phyloP scores from a whole-genome alignment of 2,329 filamentous ascomycete genomes.

The Fusarium papillatum region DNA sequence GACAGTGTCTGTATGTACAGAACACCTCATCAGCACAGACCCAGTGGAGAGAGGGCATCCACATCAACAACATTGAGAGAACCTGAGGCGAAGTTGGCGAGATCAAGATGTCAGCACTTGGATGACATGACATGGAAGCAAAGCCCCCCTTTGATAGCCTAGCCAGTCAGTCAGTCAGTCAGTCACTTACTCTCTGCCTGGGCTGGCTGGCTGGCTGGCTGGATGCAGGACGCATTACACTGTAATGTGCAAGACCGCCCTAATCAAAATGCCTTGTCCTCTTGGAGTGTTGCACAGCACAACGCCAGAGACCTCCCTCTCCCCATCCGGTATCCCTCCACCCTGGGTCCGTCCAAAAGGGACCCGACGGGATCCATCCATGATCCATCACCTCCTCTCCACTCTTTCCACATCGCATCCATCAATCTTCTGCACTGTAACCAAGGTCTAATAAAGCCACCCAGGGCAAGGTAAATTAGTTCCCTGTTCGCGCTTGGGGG shows the following conservation, averaged over 20 bases:
- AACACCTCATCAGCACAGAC: constrained; percentile 21
- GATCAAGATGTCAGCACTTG: constrained; percentile 1
- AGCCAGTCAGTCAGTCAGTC: too few relatives aligned
- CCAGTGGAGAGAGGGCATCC: constrained; percentile 4
- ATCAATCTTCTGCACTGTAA: constrained; percentile 39
- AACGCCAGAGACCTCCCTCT: constrained; percentile 12
- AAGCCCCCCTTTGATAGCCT: background rate
- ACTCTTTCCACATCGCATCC: constrained; percentile 38
- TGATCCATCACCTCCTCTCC: constrained; percentile 33
- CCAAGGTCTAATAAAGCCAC: constrained; percentile 33
- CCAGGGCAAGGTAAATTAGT: constrained; percentile 41
- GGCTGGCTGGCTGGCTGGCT: background rate
- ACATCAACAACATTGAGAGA: background rate
- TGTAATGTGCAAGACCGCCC: background rate
- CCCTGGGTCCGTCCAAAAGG: constrained; percentile 29
- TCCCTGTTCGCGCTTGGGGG: constrained; percentile 38
- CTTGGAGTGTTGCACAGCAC: constrained; percentile 13
- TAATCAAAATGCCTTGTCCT: constrained; percentile 1
- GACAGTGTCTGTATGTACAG: background rate
- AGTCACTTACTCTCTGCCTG: background rate
- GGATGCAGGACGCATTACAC: background rate
- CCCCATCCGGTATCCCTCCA: constrained; percentile 14
- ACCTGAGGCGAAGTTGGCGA: background rate
- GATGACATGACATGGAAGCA: constrained; percentile 11
- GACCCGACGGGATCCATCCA: constrained; percentile 30